These are phyloP conservation scores for Stereocaulon alpinum DNA, from an alignment of 495 filamentous ascomycete species.

Conservation along the genomic window DNA sequence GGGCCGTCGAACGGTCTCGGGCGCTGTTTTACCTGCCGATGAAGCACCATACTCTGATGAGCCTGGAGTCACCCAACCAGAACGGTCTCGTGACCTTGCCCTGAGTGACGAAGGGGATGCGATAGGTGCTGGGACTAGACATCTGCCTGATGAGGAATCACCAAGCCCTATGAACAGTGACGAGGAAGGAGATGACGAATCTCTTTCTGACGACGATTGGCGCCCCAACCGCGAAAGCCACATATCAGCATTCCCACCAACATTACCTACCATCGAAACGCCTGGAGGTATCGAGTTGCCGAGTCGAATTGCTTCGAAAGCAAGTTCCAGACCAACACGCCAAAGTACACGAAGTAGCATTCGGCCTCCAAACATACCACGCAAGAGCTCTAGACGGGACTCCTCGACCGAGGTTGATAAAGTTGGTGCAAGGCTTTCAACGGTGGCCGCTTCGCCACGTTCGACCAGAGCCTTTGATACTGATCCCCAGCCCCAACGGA, in stretches of 20 bases:
- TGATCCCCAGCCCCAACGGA: conserved; percentile 18
- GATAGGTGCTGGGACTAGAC: conserved; percentile 24
- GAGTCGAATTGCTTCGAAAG: conserved; percentile 53
- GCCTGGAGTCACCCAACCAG: conserved; percentile 41
- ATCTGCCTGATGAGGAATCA: conserved; percentile 20
- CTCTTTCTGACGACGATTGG: conserved; percentile 35
- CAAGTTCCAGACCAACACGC: conserved; percentile 32
- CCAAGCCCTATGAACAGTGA: conserved; percentile 16
- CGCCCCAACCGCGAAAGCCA: conserved; percentile 25
- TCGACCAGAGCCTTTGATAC: conserved; percentile 22
- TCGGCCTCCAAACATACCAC: conserved; percentile 40
- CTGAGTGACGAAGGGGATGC: conserved; percentile 37
- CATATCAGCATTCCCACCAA: conserved; percentile 43
- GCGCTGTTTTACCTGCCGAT: conserved; percentile 5
- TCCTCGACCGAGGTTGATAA: conserved; percentile 22
- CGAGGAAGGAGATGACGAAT: conserved; percentile 27
- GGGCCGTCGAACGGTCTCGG: conserved; percentile 29
- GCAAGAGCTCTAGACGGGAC: conserved; percentile 53
- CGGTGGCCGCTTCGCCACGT: conserved; percentile 22
- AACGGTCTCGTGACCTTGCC: conserved; percentile 45
- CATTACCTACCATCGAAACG: conserved; percentile 51
- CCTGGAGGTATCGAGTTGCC: conserved; percentile 53
- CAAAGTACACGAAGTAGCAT: conserved; percentile 28
- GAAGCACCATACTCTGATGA: conserved; percentile 49
- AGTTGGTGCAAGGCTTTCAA: conserved; percentile 22